Conservation (phyloP, 176 grass and related monocot genomes). For the Leersia perrieri region DNA sequence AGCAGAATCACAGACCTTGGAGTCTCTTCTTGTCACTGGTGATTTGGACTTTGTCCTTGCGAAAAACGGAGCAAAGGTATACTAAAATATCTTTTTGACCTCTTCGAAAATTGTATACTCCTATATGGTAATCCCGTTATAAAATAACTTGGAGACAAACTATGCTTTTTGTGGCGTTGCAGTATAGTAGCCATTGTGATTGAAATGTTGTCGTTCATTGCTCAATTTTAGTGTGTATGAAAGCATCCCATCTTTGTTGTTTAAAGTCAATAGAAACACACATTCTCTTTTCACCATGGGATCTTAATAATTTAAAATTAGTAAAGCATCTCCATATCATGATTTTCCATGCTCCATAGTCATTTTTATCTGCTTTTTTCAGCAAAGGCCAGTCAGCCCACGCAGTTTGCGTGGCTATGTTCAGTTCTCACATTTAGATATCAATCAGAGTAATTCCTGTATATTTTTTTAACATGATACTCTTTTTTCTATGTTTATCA, state of each 20-base stretch:
- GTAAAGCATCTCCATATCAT: neutral
- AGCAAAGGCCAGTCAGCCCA: neutral
- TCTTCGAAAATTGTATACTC: neutral
- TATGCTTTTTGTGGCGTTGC: neutral
- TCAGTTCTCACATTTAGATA: too few species aligned
- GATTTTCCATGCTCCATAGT: neutral
- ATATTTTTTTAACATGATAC: too few species aligned
- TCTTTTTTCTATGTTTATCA: too few species aligned
- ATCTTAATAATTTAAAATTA: neutral
- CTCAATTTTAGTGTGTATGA: neutral
- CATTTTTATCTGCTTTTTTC: neutral
- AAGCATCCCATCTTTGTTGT: neutral
- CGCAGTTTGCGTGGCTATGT: too few species aligned
- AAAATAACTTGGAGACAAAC: constrained; percentile 6
- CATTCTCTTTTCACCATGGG: neutral
- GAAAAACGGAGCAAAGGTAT: constrained; percentile 60
- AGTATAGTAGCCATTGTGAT: neutral
- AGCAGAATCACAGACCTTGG: constrained; percentile 59
- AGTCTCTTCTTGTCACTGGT: constrained; percentile 70
- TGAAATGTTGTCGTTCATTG: neutral
- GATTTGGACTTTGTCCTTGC: constrained; percentile 69
- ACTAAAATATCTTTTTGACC: neutral
- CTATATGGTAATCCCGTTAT: neutral
- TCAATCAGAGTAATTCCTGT: too few species aligned
- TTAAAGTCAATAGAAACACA: neutral